A percentile compares a stretch with the other conserved stretches of the same genome.
Conservation (phyloP, 148 eudicot species). For the Fagopyrum homotropicum region DNA sequence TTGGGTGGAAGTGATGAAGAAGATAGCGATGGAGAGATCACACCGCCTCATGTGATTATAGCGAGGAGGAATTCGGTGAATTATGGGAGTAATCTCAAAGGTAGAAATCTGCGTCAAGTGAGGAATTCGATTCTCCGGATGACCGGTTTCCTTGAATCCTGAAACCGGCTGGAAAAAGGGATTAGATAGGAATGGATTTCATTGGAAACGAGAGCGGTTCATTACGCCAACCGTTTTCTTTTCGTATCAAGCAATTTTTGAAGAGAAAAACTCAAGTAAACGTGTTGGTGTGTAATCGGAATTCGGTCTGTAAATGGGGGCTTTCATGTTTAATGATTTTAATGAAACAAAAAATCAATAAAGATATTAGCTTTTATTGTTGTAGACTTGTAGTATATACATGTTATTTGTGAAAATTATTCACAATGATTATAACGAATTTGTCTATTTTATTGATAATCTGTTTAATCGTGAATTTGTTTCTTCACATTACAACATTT, state of each 20-base stretch:
- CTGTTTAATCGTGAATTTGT: background rate
- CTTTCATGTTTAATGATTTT: background rate
- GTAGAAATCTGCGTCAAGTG: constrained; percentile 5
- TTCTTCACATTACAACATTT: background rate
- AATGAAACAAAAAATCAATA: constrained; percentile 1
- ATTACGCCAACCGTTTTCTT: constrained; percentile 3
- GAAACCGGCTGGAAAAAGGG: constrained; percentile 5
- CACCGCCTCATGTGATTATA: constrained; percentile 5
- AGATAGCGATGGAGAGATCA: background rate
- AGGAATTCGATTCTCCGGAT: constrained; percentile 12
- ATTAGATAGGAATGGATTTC: background rate
- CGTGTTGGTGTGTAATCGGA: constrained; percentile 6
- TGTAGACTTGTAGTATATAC: too few relatives aligned
- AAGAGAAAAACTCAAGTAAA: background rate
- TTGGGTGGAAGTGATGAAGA: constrained; percentile 2
- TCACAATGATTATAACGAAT: too few relatives aligned
- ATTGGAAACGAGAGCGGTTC: background rate
- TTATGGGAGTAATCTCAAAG: background rate
- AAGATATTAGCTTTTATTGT: background rate
- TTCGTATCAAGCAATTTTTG: background rate
- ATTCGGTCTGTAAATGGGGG: constrained; percentile 2
- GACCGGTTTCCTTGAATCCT: constrained; percentile 11
- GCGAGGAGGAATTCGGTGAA: constrained; percentile 5
- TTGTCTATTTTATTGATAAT: too few relatives aligned
- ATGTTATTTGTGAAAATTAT: too few relatives aligned